phyloP scores from a whole-genome alignment of 371 early-diverging fungal species.

The Mucor indicus region DNA sequence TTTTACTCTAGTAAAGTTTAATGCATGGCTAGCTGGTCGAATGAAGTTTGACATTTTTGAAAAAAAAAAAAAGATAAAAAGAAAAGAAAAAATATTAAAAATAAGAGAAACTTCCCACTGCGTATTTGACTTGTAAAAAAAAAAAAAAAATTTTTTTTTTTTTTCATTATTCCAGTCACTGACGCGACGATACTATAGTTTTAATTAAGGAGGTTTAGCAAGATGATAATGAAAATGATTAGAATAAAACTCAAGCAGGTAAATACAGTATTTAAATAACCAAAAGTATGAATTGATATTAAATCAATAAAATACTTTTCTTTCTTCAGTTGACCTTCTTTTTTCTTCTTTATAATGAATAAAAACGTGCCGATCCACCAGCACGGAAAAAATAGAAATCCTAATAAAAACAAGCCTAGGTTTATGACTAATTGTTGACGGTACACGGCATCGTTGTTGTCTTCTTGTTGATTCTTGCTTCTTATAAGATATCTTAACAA shows the following conservation, averaged over 20 bases:
- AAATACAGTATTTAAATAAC: slow-evolving; percentile 9
- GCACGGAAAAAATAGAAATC: slow-evolving; percentile 14
- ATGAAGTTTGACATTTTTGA: slow-evolving; percentile 18
- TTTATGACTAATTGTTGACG: not conserved
- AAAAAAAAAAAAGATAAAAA: not conserved
- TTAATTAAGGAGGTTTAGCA: not conserved
- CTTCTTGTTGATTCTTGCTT: not conserved
- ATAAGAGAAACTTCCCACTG: not conserved
- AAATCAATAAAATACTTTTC: not conserved
- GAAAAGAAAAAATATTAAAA: not conserved
- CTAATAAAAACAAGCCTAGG: slow-evolving; percentile 8
- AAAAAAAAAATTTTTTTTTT: too few relatives aligned
- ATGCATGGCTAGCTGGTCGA: slow-evolving; percentile 9
- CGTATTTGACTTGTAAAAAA: too few relatives aligned
- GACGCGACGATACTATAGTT: too few relatives aligned
- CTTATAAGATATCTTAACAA: not conserved
- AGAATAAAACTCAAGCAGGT: slow-evolving; percentile 6
- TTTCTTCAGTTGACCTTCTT: not conserved
- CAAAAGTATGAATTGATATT: not conserved
- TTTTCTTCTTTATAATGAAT: not conserved
- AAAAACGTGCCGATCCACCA: slow-evolving; percentile 17
- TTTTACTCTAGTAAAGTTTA: slow-evolving; percentile 23
- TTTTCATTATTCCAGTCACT: too few relatives aligned
- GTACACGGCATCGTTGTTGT: not conserved
- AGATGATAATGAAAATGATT: not conserved